Evolutionary conservation across 192 early-diverging fungal species (phyloP), one percentile per base, ranked within the genome.

Genomic region (Geosiphon pyriformis): DNA sequence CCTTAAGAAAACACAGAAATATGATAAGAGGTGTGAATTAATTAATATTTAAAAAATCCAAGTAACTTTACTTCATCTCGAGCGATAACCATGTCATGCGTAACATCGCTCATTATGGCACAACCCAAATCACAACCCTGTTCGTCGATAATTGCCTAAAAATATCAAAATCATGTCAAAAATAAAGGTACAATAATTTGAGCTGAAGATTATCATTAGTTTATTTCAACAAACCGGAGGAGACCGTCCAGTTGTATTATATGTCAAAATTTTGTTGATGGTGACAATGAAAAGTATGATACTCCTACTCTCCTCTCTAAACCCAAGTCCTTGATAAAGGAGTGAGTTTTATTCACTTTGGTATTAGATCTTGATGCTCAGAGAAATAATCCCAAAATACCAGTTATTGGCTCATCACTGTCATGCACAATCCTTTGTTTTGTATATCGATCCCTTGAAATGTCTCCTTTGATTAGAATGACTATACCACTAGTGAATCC

Each of bases 401-500:
- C 92, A 46, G 93, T 95, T 47, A 98, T 80, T 0, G 87, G 87
- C 68, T 94, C 92, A 23, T 87, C 82, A 11, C 90, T 88, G 64
- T 93, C 85, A 75, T 93, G 88, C 27, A 98, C 77, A 18, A 91
- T 80, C 56, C 88, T 88, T 58, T 90, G 82, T 67, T 92, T 93
- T 0, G 85, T 89, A 34, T 85, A 83, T 17, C 85, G 79, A 60
- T 92, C 89, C 53, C 87, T 85, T 33, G 84, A 83, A 17, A 96
- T 76, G 71, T 94, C 91, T 4, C 93, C 92, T 33, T 88, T 83
- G 18, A 91, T 83, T 33, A 94, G 76, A 22, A 96, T 75, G 0
- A 96, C 94, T 2, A 90, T 85, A 12, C 96, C 96, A 68, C 94
- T 95, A 23, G 92, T 91, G 62, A 98, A 78, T 2, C 94, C 96